Percentiles rank a stretch among this genome's conserved stretches.
Conservation (phyloP, 2,329 filamentous ascomycete genomes). For the Dactylellina sp. region DNA sequence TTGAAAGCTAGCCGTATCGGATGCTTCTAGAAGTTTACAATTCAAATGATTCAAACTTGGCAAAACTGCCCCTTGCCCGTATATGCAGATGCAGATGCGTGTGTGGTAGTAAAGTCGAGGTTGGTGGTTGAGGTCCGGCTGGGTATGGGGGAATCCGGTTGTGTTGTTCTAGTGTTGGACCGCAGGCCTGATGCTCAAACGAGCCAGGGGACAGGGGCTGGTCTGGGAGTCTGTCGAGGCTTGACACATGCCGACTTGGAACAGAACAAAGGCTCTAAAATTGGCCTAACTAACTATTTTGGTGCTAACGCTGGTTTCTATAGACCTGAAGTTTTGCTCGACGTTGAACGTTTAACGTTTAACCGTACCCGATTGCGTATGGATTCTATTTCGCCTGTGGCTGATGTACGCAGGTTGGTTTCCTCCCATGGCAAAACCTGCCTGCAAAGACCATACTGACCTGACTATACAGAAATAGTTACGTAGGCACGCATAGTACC, state of each 20-base stretch:
- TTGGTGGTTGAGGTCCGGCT: slow-evolving; percentile 2
- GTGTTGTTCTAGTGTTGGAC: slow-evolving; percentile 11
- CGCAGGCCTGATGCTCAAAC: neutral
- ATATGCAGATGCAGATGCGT: neutral
- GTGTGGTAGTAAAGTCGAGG: no score
- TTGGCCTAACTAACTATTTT: neutral
- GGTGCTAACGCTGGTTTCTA: neutral
- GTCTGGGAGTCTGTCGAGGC: slow-evolving; percentile 2
- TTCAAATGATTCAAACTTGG: slow-evolving; percentile 16
- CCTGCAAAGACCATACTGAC: neutral
- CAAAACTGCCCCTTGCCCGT: slow-evolving; percentile 1
- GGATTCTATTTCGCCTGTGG: neutral
- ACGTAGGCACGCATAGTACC: neutral
- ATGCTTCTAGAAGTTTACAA: slow-evolving; percentile 15
- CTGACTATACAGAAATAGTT: neutral
- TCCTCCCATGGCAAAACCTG: neutral
- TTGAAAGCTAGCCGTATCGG: slow-evolving; percentile 5
- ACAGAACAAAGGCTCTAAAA: slow-evolving; percentile 3
- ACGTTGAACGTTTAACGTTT: slow-evolving; percentile 5
- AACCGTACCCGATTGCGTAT: neutral
- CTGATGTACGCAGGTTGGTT: neutral
- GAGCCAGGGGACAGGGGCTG: slow-evolving; percentile 7
- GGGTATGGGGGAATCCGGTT: slow-evolving; percentile 2
- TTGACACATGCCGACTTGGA: neutral
- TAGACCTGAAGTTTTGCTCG: neutral